A percentile compares a stretch with the other conserved stretches of the same genome.
These are phyloP conservation scores for Corinectria fuckeliana DNA, from an alignment of 2,329 filamentous ascomycete genomes.

Conservation along the genomic window DNA sequence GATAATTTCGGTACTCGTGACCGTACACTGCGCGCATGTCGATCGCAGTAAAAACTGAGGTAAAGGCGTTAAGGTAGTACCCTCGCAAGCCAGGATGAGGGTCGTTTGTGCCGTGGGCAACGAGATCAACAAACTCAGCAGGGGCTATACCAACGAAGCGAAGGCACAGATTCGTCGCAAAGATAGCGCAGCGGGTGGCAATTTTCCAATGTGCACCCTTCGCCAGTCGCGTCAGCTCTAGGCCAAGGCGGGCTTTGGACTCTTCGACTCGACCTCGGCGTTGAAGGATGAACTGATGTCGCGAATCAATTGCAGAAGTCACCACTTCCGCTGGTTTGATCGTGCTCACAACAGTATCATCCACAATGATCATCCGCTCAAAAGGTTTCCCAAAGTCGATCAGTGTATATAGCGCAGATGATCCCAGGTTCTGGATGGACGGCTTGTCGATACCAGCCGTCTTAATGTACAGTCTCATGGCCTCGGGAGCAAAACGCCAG, in stretches of 20 bases:
- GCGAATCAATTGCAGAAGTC: slow-evolving; percentile 58
- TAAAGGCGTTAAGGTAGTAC: slow-evolving; percentile 82
- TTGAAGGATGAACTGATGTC: slow-evolving; percentile 75
- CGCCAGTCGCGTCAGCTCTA: slow-evolving; percentile 80
- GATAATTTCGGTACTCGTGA: slow-evolving; percentile 86
- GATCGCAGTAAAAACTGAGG: slow-evolving; percentile 78
- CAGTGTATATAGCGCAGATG: slow-evolving; percentile 81
- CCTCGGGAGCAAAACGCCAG: slow-evolving; percentile 92
- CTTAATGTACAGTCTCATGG: slow-evolving; percentile 89
- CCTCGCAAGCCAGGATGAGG: slow-evolving; percentile 85
- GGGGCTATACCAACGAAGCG: slow-evolving; percentile 91
- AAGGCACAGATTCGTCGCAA: slow-evolving; percentile 88
- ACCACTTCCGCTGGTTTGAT: slow-evolving; percentile 76
- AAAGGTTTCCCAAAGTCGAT: slow-evolving; percentile 91
- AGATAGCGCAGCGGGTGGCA: slow-evolving; percentile 85
- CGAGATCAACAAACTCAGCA: slow-evolving; percentile 80
- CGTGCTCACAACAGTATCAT: slow-evolving; percentile 71
- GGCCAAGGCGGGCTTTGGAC: slow-evolving; percentile 80
- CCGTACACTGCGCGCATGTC: slow-evolving; percentile 85
- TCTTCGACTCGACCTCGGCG: slow-evolving; percentile 80
- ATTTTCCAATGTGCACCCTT: slow-evolving; percentile 95
- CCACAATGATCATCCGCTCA: slow-evolving; percentile 83
- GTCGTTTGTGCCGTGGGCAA: slow-evolving; percentile 84
- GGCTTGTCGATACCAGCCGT: slow-evolving; percentile 91
- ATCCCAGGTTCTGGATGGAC: slow-evolving; percentile 89